A percentile compares a stretch with the other conserved stretches of the same genome.
Evolutionary conservation across 176 grass and related monocot genomes (phyloP).

Genomic region (Musa troglodytarum): DNA sequence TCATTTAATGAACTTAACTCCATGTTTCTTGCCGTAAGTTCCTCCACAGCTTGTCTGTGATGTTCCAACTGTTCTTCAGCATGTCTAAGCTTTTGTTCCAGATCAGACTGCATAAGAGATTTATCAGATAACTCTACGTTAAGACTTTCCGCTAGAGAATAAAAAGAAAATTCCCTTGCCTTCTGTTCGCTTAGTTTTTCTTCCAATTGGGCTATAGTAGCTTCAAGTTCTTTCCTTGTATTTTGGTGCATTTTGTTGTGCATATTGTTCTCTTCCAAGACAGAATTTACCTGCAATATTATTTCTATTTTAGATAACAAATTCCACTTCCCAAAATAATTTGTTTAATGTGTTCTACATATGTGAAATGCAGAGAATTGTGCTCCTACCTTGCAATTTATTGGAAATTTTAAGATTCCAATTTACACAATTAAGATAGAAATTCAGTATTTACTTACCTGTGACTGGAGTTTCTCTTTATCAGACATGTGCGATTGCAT

Average conservation of each 20-base stretch:
- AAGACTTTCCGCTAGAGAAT: background rate
- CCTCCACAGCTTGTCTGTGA: slow-evolving; percentile 33
- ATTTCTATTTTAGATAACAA: slow-evolving; percentile 3
- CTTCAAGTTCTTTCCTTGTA: slow-evolving; percentile 57
- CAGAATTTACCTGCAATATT: slow-evolving; percentile 40
- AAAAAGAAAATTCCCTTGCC: background rate
- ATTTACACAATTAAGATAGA: too few species aligned
- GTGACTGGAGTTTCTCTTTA: slow-evolving; percentile 52
- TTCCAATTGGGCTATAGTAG: slow-evolving; percentile 1
- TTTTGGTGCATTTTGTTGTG: slow-evolving; percentile 47
- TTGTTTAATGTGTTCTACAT: too few species aligned
- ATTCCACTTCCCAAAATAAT: too few species aligned
- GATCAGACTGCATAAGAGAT: slow-evolving; percentile 64
- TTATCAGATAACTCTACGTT: slow-evolving; percentile 26
- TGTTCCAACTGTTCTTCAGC: slow-evolving; percentile 60
- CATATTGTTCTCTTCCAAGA: slow-evolving; percentile 52
- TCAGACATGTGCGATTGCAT: slow-evolving; percentile 22
- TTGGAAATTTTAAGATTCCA: too few species aligned
- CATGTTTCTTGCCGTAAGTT: slow-evolving; percentile 34
- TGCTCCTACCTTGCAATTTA: too few species aligned
- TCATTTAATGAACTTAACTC: slow-evolving; percentile 36
- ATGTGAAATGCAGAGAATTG: too few species aligned
- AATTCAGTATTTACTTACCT: slow-evolving; percentile 31
- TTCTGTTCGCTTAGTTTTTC: slow-evolving; percentile 22
- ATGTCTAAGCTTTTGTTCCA: slow-evolving; percentile 39